Evolutionary conservation across 306 rosid genomes (phyloP).

Genomic region (Acacia acuminata): DNA sequence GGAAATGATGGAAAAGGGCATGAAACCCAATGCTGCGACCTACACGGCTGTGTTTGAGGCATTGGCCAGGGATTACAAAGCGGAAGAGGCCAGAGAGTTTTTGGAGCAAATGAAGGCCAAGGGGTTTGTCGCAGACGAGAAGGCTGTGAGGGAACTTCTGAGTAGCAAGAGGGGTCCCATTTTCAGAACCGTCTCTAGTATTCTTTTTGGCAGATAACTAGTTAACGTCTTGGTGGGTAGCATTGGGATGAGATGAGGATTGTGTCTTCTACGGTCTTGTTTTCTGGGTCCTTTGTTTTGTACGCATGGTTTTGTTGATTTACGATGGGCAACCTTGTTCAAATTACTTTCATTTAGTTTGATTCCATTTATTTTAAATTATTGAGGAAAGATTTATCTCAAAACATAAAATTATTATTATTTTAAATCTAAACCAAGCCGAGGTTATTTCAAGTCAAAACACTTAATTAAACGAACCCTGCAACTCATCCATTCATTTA

Average conservation of each 20-base stretch:
- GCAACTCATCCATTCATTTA: constrained; percentile 22
- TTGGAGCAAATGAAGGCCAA: constrained; percentile 49
- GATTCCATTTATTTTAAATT: no score
- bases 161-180: constrained; percentile 48
- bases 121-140: constrained; percentile 69
- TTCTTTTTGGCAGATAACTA: constrained; percentile 61
- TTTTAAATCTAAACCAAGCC: no score
- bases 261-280: not conserved
- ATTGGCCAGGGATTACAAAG: constrained; percentile 44
- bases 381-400: no score
- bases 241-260: not conserved
- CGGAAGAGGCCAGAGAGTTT: constrained; percentile 56
- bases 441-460: no score
- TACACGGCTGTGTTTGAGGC: constrained; percentile 65
- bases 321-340: not conserved
- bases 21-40: constrained; percentile 63
- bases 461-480: not conserved
- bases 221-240: not conserved
- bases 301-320: not conserved
- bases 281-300: not conserved
- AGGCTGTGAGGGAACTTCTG: constrained; percentile 57
- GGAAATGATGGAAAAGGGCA: constrained; percentile 75
- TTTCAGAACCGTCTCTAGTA: constrained; percentile 47
- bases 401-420: no score
- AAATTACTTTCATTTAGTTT: not conserved